These are phyloP conservation scores for Irpex lacteus DNA, from an alignment of 1,284 basidiomycete species.

Conservation along the genomic window DNA sequence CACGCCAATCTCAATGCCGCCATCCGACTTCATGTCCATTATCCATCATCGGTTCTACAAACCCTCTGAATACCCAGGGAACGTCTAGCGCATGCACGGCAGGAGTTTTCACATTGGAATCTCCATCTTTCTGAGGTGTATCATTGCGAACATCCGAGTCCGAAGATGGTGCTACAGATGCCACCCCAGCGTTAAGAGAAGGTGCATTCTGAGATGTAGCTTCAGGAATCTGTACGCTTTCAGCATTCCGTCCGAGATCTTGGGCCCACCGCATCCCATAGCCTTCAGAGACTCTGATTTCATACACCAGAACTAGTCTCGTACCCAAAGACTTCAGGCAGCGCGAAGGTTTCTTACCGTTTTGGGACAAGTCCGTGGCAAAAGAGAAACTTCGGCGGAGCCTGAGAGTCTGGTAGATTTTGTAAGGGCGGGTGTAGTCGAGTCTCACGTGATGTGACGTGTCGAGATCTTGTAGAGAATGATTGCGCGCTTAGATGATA, in stretches of 20 bases:
- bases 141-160: neutral
- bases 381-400: too few species aligned
- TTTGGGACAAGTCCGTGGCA: too few species aligned
- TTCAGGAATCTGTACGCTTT: neutral
- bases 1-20: conserved; percentile 37
- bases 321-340: too few species aligned
- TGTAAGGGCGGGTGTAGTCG: too few species aligned
- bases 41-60: conserved; percentile 63
- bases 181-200: too few species aligned
- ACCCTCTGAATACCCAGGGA: conserved; percentile 55
- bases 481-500: too few species aligned
- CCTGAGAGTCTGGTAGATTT: too few species aligned
- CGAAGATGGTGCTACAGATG: too few species aligned
- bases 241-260: conserved; percentile 25
- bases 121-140: neutral
- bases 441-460: too few species aligned
- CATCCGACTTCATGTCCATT: conserved; percentile 58
- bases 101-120: neutral
- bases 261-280: conserved; percentile 67
- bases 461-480: too few species aligned
- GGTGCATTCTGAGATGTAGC: neutral
- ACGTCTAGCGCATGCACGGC: neutral
- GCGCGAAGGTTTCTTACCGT: too few species aligned
- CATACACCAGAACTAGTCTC: conserved; percentile 59
- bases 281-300: conserved; percentile 50